Conservation (phyloP, 75 land plant genomes). For the Picea sitchensis region DNA sequence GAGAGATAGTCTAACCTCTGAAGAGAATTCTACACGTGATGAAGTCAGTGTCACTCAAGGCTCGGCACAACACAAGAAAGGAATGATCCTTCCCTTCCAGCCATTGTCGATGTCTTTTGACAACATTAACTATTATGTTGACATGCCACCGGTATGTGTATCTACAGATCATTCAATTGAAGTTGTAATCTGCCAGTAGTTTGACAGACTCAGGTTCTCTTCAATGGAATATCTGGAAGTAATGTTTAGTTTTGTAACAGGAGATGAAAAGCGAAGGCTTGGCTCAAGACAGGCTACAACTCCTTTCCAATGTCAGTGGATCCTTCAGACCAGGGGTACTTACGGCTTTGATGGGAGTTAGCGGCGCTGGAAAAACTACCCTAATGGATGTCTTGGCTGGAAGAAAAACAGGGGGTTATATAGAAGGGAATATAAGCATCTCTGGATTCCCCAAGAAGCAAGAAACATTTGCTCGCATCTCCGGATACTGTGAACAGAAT, state of each 20-base stretch:
- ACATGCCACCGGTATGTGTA: conserved; percentile 37
- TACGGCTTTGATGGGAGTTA: conserved; percentile 10
- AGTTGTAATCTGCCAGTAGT: too few species aligned
- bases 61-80: conserved; percentile 1
- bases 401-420: conserved; percentile 19
- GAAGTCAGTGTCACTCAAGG: neutral
- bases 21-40: neutral
- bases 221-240: too few species aligned
- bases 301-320: neutral
- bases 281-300: neutral
- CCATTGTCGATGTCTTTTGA: conserved; percentile 29
- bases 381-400: conserved; percentile 13
- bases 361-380: conserved; percentile 12
- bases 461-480: too few species aligned
- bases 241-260: neutral
- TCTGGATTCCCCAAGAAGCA: conserved; percentile 13
- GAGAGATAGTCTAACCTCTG: conserved; percentile 15
- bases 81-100: conserved; percentile 35
- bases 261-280: conserved; percentile 9
- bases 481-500: too few species aligned
- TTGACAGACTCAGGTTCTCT: too few species aligned
- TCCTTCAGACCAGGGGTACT: too few species aligned
- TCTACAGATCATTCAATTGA: too few species aligned
- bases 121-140: conserved; percentile 33
- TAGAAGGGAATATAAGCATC: conserved; percentile 32